phyloP scores from a whole-genome alignment of 257 asterid genomes.

The Solanum stenotomum region DNA sequence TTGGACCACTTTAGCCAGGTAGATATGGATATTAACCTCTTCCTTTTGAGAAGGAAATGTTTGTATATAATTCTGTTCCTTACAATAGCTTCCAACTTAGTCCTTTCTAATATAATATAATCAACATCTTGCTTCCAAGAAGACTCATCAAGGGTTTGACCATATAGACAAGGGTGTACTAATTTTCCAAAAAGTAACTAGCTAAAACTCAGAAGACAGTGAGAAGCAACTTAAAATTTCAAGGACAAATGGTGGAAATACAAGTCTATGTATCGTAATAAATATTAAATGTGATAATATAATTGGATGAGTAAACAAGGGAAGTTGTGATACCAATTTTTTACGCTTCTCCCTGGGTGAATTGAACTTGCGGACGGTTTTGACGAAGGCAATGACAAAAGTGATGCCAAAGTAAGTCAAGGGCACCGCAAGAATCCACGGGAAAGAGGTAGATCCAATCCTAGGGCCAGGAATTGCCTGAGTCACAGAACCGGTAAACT shows the following conservation, averaged over 20 bases:
- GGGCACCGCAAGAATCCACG: conserved; percentile 87
- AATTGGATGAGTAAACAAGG: background rate
- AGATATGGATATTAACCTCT: background rate
- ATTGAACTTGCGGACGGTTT: conserved; percentile 64
- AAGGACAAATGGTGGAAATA: background rate
- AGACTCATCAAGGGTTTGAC: background rate
- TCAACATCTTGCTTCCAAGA: background rate
- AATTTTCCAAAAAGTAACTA: background rate
- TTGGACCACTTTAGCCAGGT: background rate
- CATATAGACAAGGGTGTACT: background rate
- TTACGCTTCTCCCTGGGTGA: conserved; percentile 80
- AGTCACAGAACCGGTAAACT: conserved; percentile 87
- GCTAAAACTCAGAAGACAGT: background rate
- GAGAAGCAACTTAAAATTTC: background rate
- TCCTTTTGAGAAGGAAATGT: background rate
- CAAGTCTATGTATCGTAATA: background rate
- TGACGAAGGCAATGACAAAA: conserved; percentile 70
- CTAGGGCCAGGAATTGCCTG: conserved; percentile 98
- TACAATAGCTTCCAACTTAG: background rate
- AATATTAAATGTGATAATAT: background rate
- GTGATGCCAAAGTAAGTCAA: conserved; percentile 77
- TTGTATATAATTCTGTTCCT: background rate
- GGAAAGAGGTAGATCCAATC: conserved; percentile 74
- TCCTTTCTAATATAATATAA: background rate
- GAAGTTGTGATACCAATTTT: conserved; percentile 36